phyloP scores from a whole-genome alignment of 179 eudicot genomes.

The Pouteria campechiana region DNA sequence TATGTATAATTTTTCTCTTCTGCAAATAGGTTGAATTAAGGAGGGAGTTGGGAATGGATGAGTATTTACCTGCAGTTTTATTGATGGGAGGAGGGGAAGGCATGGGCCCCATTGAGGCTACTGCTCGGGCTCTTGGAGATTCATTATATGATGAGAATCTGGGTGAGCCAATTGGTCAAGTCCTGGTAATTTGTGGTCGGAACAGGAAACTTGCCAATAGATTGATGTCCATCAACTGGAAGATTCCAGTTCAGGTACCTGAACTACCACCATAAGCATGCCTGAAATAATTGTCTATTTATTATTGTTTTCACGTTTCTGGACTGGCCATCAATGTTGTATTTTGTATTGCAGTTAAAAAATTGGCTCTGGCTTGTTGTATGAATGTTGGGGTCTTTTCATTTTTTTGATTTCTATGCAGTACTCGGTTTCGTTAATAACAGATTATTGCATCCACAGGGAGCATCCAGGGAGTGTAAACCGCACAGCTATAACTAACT shows the following conservation, averaged over 20 bases:
- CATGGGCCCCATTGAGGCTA: constrained; percentile 96
- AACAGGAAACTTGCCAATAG: constrained; percentile 71
- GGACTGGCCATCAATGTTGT: too few species aligned
- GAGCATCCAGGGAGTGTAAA: too few species aligned
- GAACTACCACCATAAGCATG: too few species aligned
- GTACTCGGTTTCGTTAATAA: too few species aligned
- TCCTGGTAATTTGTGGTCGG: constrained; percentile 89
- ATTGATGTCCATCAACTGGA: constrained; percentile 64
- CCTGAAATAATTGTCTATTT: too few species aligned
- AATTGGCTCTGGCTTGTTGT: too few species aligned
- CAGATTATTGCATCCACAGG: too few species aligned
- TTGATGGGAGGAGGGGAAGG: constrained; percentile 99
- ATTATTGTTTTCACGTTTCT: too few species aligned
- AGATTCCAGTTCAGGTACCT: constrained; percentile 84
- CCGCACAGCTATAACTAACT: too few species aligned
- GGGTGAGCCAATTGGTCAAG: constrained; percentile 77
- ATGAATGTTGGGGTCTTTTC: too few species aligned
- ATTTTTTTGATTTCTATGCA: too few species aligned
- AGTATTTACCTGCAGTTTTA: constrained; percentile 73
- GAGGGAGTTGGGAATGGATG: constrained; percentile 86
- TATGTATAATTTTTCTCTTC: not conserved
- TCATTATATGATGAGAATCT: constrained; percentile 66
- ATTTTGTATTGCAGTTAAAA: too few species aligned
- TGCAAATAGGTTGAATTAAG: constrained; percentile 51
- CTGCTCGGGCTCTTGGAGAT: constrained; percentile 80